Evolutionary conservation across 2,329 filamentous ascomycete genomes (phyloP).

Genomic region (Claviceps sp.): DNA sequence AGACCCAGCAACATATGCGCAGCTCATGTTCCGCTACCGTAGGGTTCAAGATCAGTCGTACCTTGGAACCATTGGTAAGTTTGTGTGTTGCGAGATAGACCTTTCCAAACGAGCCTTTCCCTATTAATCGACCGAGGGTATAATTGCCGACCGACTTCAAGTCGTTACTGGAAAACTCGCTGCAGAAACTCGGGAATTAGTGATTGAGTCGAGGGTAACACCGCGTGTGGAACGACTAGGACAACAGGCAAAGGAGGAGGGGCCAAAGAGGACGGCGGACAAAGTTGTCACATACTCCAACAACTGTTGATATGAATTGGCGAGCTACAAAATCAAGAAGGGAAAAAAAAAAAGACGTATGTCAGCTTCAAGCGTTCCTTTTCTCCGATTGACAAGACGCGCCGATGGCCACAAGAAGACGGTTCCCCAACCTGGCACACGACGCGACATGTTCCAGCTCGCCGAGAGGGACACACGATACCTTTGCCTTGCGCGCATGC

Average conservation of each 20-base stretch:
- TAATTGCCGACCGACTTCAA: slow-evolving; percentile 92
- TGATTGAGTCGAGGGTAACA: slow-evolving; percentile 4
- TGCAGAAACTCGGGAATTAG: slow-evolving; percentile 23
- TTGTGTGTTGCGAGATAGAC: slow-evolving; percentile 94
- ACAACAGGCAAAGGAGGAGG: neutral
- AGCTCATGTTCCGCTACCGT: neutral
- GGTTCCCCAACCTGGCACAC: too few relatives aligned
- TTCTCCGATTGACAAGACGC: neutral
- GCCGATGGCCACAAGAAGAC: neutral
- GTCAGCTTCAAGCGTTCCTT: neutral
- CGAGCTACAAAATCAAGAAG: slow-evolving; percentile 49
- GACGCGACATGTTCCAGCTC: too few relatives aligned
- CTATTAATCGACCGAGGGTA: slow-evolving; percentile 77
- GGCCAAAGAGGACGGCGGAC: neutral
- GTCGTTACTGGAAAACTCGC: slow-evolving; percentile 87
- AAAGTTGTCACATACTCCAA: slow-evolving; percentile 59
- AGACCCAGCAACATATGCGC: neutral
- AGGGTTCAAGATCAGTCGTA: slow-evolving; percentile 20
- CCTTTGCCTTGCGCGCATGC: slow-evolving; percentile 50
- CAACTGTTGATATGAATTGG: slow-evolving; percentile 90
- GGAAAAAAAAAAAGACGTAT: neutral
- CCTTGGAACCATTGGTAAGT: slow-evolving; percentile 96
- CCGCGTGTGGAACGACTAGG: neutral
- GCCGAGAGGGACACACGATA: slow-evolving; percentile 8
- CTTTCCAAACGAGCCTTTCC: slow-evolving; percentile 96